phyloP scores from a whole-genome alignment of 768 basidiomycete genomes.

The Gautieria morchelliformis region DNA sequence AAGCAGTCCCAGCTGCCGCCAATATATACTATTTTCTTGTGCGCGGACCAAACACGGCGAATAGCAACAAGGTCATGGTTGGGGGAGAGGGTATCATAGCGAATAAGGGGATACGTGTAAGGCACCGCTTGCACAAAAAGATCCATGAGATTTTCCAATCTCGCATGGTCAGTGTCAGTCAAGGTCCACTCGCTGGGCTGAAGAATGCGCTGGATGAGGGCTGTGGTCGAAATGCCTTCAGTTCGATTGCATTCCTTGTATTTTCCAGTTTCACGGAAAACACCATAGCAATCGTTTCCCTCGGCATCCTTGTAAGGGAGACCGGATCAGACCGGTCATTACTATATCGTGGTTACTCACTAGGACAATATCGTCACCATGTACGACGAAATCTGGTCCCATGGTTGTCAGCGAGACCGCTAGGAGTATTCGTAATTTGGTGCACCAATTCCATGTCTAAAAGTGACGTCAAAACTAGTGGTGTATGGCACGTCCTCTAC shows the following conservation, averaged over 20 bases:
- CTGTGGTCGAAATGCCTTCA: conserved; percentile 12
- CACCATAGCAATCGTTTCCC: conserved; percentile 11
- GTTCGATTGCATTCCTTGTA: conserved; percentile 13
- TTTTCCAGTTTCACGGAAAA: conserved; percentile 6
- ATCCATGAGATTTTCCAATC: neutral
- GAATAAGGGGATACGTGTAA: neutral
- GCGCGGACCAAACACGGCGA: neutral
- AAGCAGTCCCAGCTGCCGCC: conserved; percentile 13
- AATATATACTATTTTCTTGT: conserved; percentile 6
- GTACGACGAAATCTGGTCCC: conserved; percentile 11
- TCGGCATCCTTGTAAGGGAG: conserved; percentile 5
- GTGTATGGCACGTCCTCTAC: conserved; percentile 13
- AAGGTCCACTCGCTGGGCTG: neutral
- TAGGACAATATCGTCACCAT: conserved; percentile 12
- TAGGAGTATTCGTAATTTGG: neutral
- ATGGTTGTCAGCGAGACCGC: neutral
- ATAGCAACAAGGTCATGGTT: neutral
- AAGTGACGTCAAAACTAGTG: conserved; percentile 5
- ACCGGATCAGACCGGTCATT: neutral
- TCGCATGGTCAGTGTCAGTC: neutral
- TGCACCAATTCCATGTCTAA: conserved; percentile 7
- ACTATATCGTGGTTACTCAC: neutral
- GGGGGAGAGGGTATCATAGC: neutral
- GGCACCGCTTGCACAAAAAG: conserved; percentile 1
- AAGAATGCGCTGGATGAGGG: conserved; percentile 9